Evolutionary conservation across 768 basidiomycete genomes (phyloP).

Genomic region (Phanerodontia chrysosporium): DNA sequence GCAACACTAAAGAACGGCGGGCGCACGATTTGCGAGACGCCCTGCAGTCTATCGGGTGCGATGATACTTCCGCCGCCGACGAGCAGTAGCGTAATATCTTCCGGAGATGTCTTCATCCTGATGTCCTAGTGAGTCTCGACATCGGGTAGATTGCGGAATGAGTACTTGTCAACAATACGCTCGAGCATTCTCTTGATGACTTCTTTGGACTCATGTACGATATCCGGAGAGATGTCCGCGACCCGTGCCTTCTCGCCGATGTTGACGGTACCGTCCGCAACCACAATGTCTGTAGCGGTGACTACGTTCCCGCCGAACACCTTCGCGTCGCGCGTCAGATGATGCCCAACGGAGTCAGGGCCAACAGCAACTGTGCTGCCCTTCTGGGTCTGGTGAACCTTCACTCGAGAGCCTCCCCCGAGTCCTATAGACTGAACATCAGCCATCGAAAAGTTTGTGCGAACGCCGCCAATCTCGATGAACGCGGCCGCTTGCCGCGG

Average conservation of each 20-base stretch:
- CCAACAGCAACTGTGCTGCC: slow-evolving; percentile 45
- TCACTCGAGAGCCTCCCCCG: slow-evolving; percentile 58
- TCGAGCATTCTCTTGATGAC: slow-evolving; percentile 42
- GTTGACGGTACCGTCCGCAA: slow-evolving; percentile 30
- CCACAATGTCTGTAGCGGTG: slow-evolving; percentile 60
- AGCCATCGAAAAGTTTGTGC: slow-evolving; percentile 59
- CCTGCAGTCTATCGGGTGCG: slow-evolving; percentile 44
- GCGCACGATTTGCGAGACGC: slow-evolving; percentile 46
- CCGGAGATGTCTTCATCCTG: slow-evolving; percentile 59
- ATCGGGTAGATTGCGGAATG: neutral
- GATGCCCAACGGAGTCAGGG: slow-evolving; percentile 62
- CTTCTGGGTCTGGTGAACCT: slow-evolving; percentile 29
- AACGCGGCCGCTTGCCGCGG: slow-evolving; percentile 61
- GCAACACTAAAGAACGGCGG: slow-evolving; percentile 53
- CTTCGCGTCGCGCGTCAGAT: slow-evolving; percentile 41
- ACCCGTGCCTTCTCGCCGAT: slow-evolving; percentile 25
- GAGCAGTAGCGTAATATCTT: slow-evolving; percentile 52
- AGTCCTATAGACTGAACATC: slow-evolving; percentile 56
- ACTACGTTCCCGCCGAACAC: slow-evolving; percentile 54
- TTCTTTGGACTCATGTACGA: slow-evolving; percentile 32
- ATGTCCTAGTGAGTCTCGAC: neutral
- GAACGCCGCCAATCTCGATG: slow-evolving; percentile 56
- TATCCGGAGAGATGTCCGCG: slow-evolving; percentile 16
- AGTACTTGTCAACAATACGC: slow-evolving; percentile 42
- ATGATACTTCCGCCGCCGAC: slow-evolving; percentile 67